Evolutionary conservation across 805 yeast species (phyloP), one percentile per base, ranked within the genome.

Genomic region (Ogataea pilisensis): DNA sequence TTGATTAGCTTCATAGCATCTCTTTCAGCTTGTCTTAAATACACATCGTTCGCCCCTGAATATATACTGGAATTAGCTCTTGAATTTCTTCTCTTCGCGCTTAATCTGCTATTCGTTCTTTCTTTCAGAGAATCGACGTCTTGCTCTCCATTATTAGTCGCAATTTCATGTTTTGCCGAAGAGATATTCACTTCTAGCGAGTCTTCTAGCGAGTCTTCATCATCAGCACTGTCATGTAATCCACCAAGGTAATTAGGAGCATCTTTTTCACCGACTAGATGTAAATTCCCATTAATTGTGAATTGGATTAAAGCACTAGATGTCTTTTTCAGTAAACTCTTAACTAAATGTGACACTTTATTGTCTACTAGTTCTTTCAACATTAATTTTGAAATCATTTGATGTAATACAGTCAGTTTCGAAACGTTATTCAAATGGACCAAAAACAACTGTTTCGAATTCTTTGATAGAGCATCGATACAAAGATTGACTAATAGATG

Each of bases 201-300:
- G n/a, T n/a, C n/a, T n/a, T n/a, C n/a, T n/a, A n/a, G n/a, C 12
- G 45, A 43, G 8, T 21, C 12, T 20, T 49, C 52, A 28, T 48
- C 53, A 25, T 51, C 55, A 1, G 48, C 45, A 30, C 38, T 37
- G 17, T 41, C 40, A 17, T 39, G 31, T 30, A 55, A 39, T 5
- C 50, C 49, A 4, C 58, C 60, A 21, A 54, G 37, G 37, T 46
- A 54, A 31, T 54, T 48, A 5, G 54, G 55, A 5, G 56, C 39
- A 29, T 45, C 46, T 19, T 44, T 41, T 34, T 45, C 42, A 14
- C 69, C 65, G 34, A 68, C 66, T 39, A 83, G 65, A 55, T 76
- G 83, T n/a, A 84, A 56, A 36, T 74, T 68, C 8, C 86, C 84
- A 53, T 80, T 80, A 42, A 82, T 75, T 43, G 80, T 78, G 42